Evolutionary conservation across 2,329 filamentous ascomycete genomes (phyloP).

Genomic region (Amesomyces nigricolor): DNA sequence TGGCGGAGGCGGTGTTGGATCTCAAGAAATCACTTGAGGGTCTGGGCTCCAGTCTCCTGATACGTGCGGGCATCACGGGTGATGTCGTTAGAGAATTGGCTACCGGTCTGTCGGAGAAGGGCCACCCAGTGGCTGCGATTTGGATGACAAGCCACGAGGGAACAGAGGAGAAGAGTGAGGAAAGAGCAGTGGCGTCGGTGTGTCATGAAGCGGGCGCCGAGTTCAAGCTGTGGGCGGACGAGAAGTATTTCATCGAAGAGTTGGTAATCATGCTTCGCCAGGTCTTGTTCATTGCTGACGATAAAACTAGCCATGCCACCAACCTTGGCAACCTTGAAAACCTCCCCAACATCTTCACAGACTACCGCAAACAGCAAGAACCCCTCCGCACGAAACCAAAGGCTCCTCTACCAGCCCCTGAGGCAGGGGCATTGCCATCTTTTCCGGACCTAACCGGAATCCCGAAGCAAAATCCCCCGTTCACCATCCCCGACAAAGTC

Average conservation of each 20-base stretch:
- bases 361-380: constrained; percentile 67
- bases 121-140: constrained; percentile 52
- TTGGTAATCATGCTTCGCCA: constrained; percentile 39
- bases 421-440: constrained; percentile 47
- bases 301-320: constrained; percentile 54
- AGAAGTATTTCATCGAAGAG: constrained; percentile 78
- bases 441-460: constrained; percentile 46
- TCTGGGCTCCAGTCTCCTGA: constrained; percentile 53
- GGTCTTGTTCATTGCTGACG: constrained; percentile 19
- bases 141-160: constrained; percentile 72
- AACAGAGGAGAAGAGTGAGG: constrained; percentile 62
- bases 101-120: constrained; percentile 38
- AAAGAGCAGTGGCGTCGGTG: constrained; percentile 47
- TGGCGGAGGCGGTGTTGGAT: constrained; percentile 68
- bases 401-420: constrained; percentile 47
- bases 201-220: constrained; percentile 49
- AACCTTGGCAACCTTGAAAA: constrained; percentile 52
- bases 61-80: constrained; percentile 57
- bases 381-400: constrained; percentile 63
- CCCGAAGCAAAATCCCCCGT: constrained; percentile 56
- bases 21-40: constrained; percentile 57
- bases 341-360: constrained; percentile 69
- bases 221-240: constrained; percentile 64
- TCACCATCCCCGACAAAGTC: constrained; percentile 53
- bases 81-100: constrained; percentile 58